Conservation (phyloP, 768 basidiomycete genomes). For the Coprinopsis strossmayeri region DNA sequence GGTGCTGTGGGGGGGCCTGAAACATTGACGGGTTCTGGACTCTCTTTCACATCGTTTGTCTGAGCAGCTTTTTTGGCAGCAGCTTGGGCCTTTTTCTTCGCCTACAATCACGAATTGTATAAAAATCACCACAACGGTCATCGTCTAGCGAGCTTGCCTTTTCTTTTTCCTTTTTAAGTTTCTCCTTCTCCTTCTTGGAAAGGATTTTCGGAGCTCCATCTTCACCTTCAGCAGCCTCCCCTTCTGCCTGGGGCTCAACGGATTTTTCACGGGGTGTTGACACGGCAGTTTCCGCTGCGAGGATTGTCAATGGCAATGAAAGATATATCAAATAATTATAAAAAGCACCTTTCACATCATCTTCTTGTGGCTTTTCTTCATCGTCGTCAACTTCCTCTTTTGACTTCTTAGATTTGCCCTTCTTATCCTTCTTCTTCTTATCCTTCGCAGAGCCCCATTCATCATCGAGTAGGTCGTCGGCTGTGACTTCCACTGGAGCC, state of each 20-base stretch:
- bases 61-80: slow-evolving; percentile 67
- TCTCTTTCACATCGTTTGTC: slow-evolving; percentile 22
- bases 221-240: slow-evolving; percentile 30
- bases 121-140: slow-evolving; percentile 1
- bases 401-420: slow-evolving; percentile 49
- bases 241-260: slow-evolving; percentile 18
- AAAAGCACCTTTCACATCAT: slow-evolving; percentile 7
- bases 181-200: slow-evolving; percentile 96
- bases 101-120: slow-evolving; percentile 40
- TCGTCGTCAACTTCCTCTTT: slow-evolving; percentile 31
- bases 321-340: not conserved
- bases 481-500: slow-evolving; percentile 44
- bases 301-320: slow-evolving; percentile 12
- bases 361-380: slow-evolving; percentile 13
- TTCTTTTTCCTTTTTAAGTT: slow-evolving; percentile 94
- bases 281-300: slow-evolving; percentile 15
- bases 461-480: slow-evolving; percentile 70
- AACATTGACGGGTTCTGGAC: slow-evolving; percentile 23
- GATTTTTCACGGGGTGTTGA: slow-evolving; percentile 19
- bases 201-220: slow-evolving; percentile 63
- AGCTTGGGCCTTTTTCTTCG: slow-evolving; percentile 91
- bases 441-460: slow-evolving; percentile 63
- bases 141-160: slow-evolving; percentile 47
- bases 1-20: slow-evolving; percentile 11
- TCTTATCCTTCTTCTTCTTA: slow-evolving; percentile 60